phyloP scores from a whole-genome alignment of 768 basidiomycete genomes.

The Suillus americanus region DNA sequence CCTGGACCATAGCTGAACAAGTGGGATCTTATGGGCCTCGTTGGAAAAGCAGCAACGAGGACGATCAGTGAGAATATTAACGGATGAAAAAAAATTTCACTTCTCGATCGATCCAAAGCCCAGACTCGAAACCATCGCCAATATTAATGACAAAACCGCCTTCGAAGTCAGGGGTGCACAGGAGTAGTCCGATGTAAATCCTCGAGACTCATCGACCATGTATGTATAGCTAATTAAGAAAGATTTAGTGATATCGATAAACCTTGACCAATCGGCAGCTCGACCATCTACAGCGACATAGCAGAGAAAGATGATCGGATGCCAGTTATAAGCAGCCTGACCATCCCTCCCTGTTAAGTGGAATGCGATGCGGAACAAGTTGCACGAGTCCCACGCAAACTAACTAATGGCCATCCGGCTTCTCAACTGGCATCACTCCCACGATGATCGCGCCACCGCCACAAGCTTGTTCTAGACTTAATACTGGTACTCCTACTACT shows the following conservation, averaged over 20 bases:
- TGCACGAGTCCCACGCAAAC: neutral
- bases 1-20: neutral
- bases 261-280: neutral
- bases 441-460: neutral
- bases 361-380: neutral
- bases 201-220: neutral
- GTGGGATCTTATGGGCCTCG: neutral
- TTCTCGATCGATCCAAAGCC: neutral
- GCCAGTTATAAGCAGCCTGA: neutral
- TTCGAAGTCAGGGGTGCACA: neutral
- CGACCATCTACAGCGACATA: neutral
- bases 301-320: neutral
- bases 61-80: neutral
- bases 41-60: neutral
- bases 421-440: neutral
- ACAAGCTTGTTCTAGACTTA: neutral
- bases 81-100: neutral
- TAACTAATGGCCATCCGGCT: too few relatives aligned
- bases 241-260: neutral
- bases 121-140: neutral
- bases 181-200: neutral
- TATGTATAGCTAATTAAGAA: neutral
- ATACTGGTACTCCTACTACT: neutral
- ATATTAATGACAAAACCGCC: too few relatives aligned
- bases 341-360: neutral